phyloP scores from a whole-genome alignment of 495 filamentous ascomycete species.

The Penicillium robsamsonii region DNA sequence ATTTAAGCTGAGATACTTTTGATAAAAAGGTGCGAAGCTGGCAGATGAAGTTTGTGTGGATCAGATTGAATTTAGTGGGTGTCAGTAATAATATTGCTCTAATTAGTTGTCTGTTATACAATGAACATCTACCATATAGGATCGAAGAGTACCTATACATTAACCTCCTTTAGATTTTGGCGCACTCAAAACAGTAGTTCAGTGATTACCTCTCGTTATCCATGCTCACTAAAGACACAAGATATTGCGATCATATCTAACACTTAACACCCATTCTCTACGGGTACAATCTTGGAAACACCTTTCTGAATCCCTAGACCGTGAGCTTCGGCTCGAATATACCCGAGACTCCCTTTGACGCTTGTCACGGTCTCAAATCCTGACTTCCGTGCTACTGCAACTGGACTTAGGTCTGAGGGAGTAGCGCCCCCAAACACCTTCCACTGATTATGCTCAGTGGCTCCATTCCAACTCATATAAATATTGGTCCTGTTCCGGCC shows the following conservation, averaged over 20 bases:
- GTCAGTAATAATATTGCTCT: background rate
- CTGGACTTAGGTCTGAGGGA: background rate
- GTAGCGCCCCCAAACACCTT: slow-evolving; percentile 8
- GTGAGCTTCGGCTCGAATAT: background rate
- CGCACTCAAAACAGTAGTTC: background rate
- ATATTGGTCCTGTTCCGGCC: slow-evolving; percentile 11
- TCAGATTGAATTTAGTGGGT: background rate
- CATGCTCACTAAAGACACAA: background rate
- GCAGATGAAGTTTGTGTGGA: background rate
- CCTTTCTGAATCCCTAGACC: background rate
- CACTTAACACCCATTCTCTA: background rate
- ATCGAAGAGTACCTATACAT: background rate
- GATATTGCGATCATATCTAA: background rate
- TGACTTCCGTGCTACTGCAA: background rate
- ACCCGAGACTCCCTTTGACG: background rate
- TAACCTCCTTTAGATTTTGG: background rate
- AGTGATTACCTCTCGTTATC: background rate
- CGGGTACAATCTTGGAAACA: background rate
- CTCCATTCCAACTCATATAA: slow-evolving; percentile 37
- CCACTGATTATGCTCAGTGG: slow-evolving; percentile 24
- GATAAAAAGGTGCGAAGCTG: background rate
- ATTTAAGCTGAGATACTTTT: background rate
- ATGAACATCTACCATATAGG: background rate
- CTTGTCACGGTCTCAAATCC: background rate
- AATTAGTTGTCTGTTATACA: background rate